Evolutionary conservation across 768 basidiomycete genomes (phyloP).

Genomic region (Thelephora aurantiotincta): DNA sequence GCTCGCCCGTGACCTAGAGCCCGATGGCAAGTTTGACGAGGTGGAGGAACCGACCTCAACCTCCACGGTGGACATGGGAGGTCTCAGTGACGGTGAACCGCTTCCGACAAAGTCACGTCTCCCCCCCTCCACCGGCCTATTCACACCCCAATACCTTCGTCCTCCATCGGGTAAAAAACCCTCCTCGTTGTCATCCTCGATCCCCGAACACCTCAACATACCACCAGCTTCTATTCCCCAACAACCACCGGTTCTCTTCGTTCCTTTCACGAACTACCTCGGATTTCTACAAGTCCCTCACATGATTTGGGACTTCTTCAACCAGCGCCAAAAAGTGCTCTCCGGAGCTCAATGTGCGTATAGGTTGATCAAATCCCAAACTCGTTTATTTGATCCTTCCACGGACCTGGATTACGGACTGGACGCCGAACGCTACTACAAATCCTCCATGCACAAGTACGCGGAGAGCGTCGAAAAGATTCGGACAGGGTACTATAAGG

Average conservation of each 20-base stretch:
- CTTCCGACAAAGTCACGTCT: constrained; percentile 27
- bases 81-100: constrained; percentile 20
- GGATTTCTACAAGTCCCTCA: constrained; percentile 75
- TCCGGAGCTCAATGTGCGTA: constrained; percentile 76
- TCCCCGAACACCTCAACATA: constrained; percentile 22
- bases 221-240: constrained; percentile 48
- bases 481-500: constrained; percentile 64
- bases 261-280: constrained; percentile 61
- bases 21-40: constrained; percentile 73
- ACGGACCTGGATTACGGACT: constrained; percentile 66
- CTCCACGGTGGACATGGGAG: constrained; percentile 11
- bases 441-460: constrained; percentile 37
- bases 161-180: constrained; percentile 11
- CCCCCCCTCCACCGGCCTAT: constrained; percentile 16
- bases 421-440: constrained; percentile 53
- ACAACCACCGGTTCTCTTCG: constrained; percentile 68
- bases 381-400: constrained; percentile 36
- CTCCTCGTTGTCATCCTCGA: constrained; percentile 5
- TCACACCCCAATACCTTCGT: constrained; percentile 15
- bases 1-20: constrained; percentile 50
- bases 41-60: constrained; percentile 10
- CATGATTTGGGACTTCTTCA: constrained; percentile 91
- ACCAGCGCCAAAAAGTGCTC: constrained; percentile 68
- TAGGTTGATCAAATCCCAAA: constrained; percentile 45
- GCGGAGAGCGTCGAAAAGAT: constrained; percentile 45